phyloP scores from a whole-genome alignment of 352 stramenopile species.

The Phytophthora tentaculata region DNA sequence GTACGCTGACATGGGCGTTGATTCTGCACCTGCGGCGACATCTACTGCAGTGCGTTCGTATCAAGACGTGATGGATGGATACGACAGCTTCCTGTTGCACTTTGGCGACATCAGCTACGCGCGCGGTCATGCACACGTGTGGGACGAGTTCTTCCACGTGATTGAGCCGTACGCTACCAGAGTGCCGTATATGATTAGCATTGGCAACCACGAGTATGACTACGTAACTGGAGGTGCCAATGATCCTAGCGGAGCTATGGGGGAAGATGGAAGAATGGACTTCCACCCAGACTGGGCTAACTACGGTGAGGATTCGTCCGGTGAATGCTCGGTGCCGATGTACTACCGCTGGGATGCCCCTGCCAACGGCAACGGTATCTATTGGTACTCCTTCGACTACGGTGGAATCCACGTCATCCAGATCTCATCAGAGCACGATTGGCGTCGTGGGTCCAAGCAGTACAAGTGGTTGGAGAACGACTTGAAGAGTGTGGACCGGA shows the following conservation, averaged over 20 bases:
- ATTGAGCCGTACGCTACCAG: slow-evolving; percentile 73
- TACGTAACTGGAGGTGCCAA: slow-evolving; percentile 62
- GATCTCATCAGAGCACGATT: slow-evolving; percentile 93
- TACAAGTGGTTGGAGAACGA: slow-evolving; percentile 91
- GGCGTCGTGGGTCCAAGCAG: slow-evolving; percentile 84
- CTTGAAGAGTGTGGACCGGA: slow-evolving; percentile 83
- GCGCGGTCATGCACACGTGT: slow-evolving; percentile 59
- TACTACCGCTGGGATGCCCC: slow-evolving; percentile 75
- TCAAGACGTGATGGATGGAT: slow-evolving; percentile 70
- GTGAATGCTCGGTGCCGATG: slow-evolving; percentile 83
- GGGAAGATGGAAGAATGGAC: slow-evolving; percentile 58
- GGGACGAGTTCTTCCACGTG: slow-evolving; percentile 81
- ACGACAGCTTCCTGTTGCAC: slow-evolving; percentile 75
- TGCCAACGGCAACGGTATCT: slow-evolving; percentile 69
- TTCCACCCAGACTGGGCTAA: slow-evolving; percentile 79
- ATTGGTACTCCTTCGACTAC: slow-evolving; percentile 94
- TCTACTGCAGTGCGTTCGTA: slow-evolving; percentile 71
- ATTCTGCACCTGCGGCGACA: slow-evolving; percentile 57
- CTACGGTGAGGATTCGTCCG: slow-evolving; percentile 71
- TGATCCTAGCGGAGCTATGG: slow-evolving; percentile 60
- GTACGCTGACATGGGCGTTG: slow-evolving; percentile 84
- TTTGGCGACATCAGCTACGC: slow-evolving; percentile 85
- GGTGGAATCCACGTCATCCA: slow-evolving; percentile 91
- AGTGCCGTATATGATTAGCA: slow-evolving; percentile 82
- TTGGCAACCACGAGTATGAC: slow-evolving; percentile 86